These are phyloP conservation scores for Aegle marmelos DNA, from an alignment of 345 rosid genomes.

Conservation along the genomic window DNA sequence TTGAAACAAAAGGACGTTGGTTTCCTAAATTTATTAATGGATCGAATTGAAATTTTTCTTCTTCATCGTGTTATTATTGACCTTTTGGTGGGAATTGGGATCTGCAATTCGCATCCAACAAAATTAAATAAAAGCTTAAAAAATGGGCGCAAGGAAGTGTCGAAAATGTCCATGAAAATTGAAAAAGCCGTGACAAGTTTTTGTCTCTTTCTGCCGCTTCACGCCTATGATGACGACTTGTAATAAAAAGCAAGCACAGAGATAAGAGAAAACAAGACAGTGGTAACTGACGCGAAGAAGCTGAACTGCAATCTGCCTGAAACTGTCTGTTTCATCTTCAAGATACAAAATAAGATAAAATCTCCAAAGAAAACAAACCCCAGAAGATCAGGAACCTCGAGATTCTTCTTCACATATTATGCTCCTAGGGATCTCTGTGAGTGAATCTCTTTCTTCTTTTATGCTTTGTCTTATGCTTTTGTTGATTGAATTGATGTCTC, in stretches of 20 bases:
- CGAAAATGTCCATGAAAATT: background rate
- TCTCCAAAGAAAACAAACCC: background rate
- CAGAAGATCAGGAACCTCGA: background rate
- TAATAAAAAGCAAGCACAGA: background rate
- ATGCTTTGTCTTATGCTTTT: background rate
- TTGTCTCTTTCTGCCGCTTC: background rate
- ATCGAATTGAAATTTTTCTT: no score
- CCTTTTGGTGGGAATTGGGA: no score
- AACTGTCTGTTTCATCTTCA: background rate
- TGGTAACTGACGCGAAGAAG: background rate
- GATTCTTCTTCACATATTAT: background rate
- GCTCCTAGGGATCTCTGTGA: conserved; percentile 13
- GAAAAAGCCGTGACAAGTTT: background rate
- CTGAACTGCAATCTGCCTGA: background rate
- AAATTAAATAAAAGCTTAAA: no score
- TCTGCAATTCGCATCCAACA: no score
- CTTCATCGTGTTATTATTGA: no score
- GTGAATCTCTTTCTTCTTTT: background rate
- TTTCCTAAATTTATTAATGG: no score
- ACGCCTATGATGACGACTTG: background rate
- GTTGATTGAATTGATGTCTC: background rate
- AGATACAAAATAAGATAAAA: background rate
- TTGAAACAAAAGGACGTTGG: no score
- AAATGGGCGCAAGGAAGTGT: no score
- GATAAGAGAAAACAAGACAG: no score